Percentiles rank a stretch among this genome's conserved stretches.
phyloP scores from a whole-genome alignment of 116 monocot species.

The Phalaenopsis hybrid region DNA sequence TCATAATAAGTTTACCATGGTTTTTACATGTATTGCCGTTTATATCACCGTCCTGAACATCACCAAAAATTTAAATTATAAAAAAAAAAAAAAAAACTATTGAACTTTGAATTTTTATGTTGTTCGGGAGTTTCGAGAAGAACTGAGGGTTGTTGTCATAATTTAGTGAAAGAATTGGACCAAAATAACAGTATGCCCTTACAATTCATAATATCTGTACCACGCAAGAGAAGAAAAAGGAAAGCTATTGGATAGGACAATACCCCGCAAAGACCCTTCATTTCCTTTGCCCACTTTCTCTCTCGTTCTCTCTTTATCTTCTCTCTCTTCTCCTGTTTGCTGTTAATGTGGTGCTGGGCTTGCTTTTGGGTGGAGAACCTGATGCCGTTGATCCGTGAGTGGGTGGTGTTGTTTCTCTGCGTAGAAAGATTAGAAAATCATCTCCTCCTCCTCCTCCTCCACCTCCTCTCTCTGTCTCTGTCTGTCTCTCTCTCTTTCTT shows the following conservation, averaged over 20 bases:
- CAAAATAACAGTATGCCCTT: neutral
- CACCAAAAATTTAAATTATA: too few relatives aligned
- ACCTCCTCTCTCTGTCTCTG: neutral
- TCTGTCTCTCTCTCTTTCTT: neutral
- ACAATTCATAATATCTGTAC: slow-evolving; percentile 5
- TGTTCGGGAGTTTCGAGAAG: neutral
- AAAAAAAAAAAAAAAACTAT: too few relatives aligned
- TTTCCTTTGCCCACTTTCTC: slow-evolving; percentile 6
- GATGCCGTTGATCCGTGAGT: slow-evolving; percentile 71
- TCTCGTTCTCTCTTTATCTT: slow-evolving; percentile 19
- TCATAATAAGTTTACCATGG: too few relatives aligned
- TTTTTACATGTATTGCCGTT: too few relatives aligned
- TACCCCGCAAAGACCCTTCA: slow-evolving; percentile 33
- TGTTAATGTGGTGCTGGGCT: slow-evolving; percentile 32
- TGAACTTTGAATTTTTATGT: too few relatives aligned
- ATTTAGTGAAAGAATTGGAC: neutral
- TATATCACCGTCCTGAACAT: too few relatives aligned
- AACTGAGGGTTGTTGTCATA: neutral
- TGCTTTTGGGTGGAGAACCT: slow-evolving; percentile 58
- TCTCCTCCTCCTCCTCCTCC: neutral
- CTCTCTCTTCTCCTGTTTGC: slow-evolving; percentile 36
- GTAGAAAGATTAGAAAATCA: neutral
- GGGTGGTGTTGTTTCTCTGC: slow-evolving; percentile 21
- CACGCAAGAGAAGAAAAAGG: slow-evolving; percentile 7
- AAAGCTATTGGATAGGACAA: slow-evolving; percentile 51